Conservation (phyloP, 805 yeast genomes). For the Candida odintsovae region DNA sequence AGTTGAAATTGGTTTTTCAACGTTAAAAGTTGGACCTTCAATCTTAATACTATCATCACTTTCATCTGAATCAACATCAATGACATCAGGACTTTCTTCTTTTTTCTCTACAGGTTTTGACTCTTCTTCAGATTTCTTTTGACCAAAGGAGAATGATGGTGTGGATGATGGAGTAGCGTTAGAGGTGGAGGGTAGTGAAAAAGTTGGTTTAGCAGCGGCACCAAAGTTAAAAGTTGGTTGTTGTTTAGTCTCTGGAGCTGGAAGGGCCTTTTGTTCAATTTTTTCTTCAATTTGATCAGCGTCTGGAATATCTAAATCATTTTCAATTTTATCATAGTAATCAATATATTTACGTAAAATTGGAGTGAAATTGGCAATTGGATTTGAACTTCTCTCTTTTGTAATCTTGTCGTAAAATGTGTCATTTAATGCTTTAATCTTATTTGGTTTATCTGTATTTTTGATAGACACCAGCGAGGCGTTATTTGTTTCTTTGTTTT, state of each 20-base stretch:
- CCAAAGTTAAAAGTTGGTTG: slow-evolving; percentile 15
- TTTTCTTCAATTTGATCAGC: slow-evolving; percentile 13
- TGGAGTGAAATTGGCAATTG: slow-evolving; percentile 50
- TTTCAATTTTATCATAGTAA: slow-evolving; percentile 39
- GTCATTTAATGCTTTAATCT: slow-evolving; percentile 60
- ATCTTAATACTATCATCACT: slow-evolving; percentile 60
- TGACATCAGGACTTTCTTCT: slow-evolving; percentile 7
- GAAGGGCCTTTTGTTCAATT: slow-evolving; percentile 14
- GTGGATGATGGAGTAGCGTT: slow-evolving; percentile 1
- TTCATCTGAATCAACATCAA: slow-evolving; percentile 34
- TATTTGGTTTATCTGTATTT: slow-evolving; percentile 34
- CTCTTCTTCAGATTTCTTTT: background rate
- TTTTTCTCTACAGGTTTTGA: slow-evolving; percentile 1
- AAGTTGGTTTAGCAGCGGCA: slow-evolving; percentile 3
- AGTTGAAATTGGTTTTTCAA: slow-evolving; percentile 41
- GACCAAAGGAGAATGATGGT: slow-evolving; percentile 10
- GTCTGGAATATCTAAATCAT: slow-evolving; percentile 16
- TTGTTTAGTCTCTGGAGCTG: slow-evolving; percentile 12
- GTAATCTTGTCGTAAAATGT: slow-evolving; percentile 48
- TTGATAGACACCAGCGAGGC: slow-evolving; percentile 9
- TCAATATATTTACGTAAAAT: slow-evolving; percentile 53
- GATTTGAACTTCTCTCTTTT: slow-evolving; percentile 34
- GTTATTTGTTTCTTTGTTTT: background rate
- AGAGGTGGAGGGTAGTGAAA: background rate
- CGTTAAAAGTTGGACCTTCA: slow-evolving; percentile 65